Evolutionary conservation across 2,329 filamentous ascomycete genomes (phyloP), one percentile per base, ranked within the genome.

Genomic region (Xylaria sp.): DNA sequence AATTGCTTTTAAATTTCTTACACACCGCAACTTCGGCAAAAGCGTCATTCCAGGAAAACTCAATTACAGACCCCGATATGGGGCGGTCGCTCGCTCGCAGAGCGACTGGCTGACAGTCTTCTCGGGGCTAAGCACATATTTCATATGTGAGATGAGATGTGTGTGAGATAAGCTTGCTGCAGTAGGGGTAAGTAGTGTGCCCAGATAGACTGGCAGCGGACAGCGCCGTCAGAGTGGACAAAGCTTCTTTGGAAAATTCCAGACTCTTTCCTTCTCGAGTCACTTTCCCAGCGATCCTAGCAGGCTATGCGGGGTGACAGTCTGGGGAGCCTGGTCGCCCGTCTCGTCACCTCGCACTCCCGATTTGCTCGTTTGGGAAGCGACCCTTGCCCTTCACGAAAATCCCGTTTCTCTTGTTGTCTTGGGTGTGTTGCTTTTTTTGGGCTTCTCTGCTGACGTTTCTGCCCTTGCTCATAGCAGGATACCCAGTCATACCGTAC

Each of bases 291-390:
- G 36, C 13, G 39, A 59, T 33, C 65, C 59, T 31, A 57, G 48
- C 51, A 54, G 59, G 56, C 20, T 68, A 57, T 72, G 70, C 65
- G 70, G 71, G 70, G 67, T 73, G 67, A 59, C 55, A 66, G 64
- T 65, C 71, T 66, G 63, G 70, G 70, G 67, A 67, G 65, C 63
- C 54, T 49, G 33, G 64, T 69, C 64, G 63, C 57, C 51, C 62
- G 60, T 67, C 69, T 60, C 33, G 36, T 43, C 52, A 31, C 55
- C 23, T 71, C 51, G 51, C 25, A 23, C 46, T 69, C 68, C 70
- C 66, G 68, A 72, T 72, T 72, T 58, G 70, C 58, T 65, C 70
- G 68, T 62, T 39, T 70, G 23, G 20, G 23, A 54, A 56, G 54
- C 2, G 10, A 52, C 39, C 65, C 70, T 46, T 65, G 61, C 28